Evolutionary conservation across 1,139 yeast species (phyloP), one percentile per base, ranked within the genome.

Genomic region (Protomyces macrosporus): DNA sequence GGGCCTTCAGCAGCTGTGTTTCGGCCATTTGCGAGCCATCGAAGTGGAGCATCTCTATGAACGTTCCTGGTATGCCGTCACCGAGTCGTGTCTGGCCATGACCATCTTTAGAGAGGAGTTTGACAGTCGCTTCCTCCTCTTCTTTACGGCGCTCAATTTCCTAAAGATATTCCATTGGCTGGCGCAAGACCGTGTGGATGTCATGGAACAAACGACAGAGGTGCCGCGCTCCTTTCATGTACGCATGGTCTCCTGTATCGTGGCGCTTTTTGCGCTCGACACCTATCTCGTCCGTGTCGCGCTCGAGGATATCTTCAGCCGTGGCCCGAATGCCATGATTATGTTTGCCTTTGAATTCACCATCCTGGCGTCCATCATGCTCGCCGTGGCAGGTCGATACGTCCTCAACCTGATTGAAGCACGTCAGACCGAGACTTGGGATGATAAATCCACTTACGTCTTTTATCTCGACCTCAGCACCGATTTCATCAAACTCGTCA

Each of bases 41-140:
- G 98, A 93, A 72, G 76, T 82, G 56, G 96, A 91, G 70, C 90
- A 87, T 71, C 77, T 91, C 32, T 80, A 86, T 67, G 95, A 89
- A 69, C 76, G 84, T 63, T 76, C 84, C 10, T 82, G 87, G 76
- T 79, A 84, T 67, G 87, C 95, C 0, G 75, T 88, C 23, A 78
- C 89, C 55, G 87, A 84, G 70, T 78, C 87, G 55, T 75, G 89
- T 57, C 78, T 89, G 73, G 84, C 87, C 53, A 77, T 87, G 63
- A 83, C 90, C 2, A 81, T 81, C 71, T 83, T 83, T 77, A 75
- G 79, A 45, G 81, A 79, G 61, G 87, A 83, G 67, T 81, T 82
- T 66, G 83, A 83, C 67, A 72, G 86, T 33, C 75, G 85, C 42
- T 72, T 79, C 73, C 69, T 71, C 16, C 63, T 69, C 36, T 71